Evolutionary conservation across 2,329 filamentous ascomycete species (phyloP).

Genomic region (Chaetothyriales sp.): DNA sequence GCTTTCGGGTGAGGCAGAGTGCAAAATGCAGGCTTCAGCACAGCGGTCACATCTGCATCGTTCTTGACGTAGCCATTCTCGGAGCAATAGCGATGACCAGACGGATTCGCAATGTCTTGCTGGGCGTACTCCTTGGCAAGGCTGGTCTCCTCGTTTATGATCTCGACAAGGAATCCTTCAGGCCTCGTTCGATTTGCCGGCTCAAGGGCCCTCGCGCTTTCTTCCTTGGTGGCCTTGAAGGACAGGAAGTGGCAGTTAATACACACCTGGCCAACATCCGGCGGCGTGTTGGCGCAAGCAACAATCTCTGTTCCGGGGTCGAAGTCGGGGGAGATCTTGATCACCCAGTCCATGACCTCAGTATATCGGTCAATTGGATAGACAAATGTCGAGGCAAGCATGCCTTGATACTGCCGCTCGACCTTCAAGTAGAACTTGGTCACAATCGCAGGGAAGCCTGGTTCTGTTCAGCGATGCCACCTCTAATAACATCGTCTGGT

Average conservation of each 20-base stretch:
- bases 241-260: constrained; percentile 6
- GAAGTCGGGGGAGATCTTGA: constrained; percentile 22
- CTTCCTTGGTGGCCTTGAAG: constrained; percentile 6
- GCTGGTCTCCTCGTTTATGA: constrained; percentile 28
- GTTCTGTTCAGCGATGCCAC: neutral
- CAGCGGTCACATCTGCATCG: constrained; percentile 30
- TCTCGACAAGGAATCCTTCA: constrained; percentile 22
- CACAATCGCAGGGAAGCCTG: constrained; percentile 36
- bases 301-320: constrained; percentile 9
- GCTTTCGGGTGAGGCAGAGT: constrained; percentile 32
- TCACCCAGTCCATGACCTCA: constrained; percentile 34
- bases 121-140: constrained; percentile 28
- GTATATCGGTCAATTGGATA: constrained; percentile 33
- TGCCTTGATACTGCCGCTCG: constrained; percentile 2
- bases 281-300: constrained; percentile 3
- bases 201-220: constrained; percentile 21
- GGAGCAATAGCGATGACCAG: constrained; percentile 33
- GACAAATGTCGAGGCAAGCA: constrained; percentile 29
- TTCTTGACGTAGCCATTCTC: constrained; percentile 39
- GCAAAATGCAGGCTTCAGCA: constrained; percentile 34
- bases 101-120: constrained; percentile 34
- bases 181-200: constrained; percentile 27
- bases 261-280: constrained; percentile 3
- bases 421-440: constrained; percentile 34
- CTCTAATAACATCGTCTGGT: neutral